Base-by-base conservation (phyloP, 495 filamentous ascomycete genomes). In the Neurospora discreta region DNA sequence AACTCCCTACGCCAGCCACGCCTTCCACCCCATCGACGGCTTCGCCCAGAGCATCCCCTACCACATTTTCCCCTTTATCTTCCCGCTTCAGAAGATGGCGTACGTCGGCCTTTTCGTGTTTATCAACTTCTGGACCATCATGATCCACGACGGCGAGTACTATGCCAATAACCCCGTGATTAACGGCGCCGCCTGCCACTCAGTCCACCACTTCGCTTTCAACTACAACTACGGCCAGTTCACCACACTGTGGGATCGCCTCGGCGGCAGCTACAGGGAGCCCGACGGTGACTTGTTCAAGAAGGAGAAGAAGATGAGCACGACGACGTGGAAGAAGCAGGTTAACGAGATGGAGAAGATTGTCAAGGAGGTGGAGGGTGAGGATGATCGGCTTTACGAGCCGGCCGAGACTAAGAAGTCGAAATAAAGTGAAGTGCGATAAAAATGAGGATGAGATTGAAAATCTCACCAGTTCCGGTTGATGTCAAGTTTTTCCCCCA, bases 161-260 rank as follows among this genome's bases (percentile, higher is more conserved):
- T 88, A 95, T 38, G 90, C 94, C 77, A 92, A 97, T 81, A 91
- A 89, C 78, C 90, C 92, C 8, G 81, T 98, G 73, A 90, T 98
- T 77, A 98, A 98, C 81, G 95, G 95, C 46, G 95, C 95, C 26
- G 95, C 95, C 41, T 98, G 95, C 84, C 95, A 98, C 82, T 75
- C 73, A 43, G 68, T 79, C 15, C 94, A 98, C 80, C 95, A 98
- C 79, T 82, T 97, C n/a, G 96, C 96, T 81, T 98, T 98, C 89
- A 97, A 96, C 84, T 97, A 93, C 87, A 98, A 97, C 84, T 98
- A 97, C 75, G 95, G 95, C 72, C 95, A 98, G 80, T 98, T 93
- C 84, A 97, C 92, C 4, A 98, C 95, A 6, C 82, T 97, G 40
- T 98, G 94, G 94, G 95, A 98, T 78, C 89, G 95, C 68, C 78